These are phyloP conservation scores for Metschnikowia reukaufii DNA, from an alignment of 805 yeast species.

Conservation along the genomic window DNA sequence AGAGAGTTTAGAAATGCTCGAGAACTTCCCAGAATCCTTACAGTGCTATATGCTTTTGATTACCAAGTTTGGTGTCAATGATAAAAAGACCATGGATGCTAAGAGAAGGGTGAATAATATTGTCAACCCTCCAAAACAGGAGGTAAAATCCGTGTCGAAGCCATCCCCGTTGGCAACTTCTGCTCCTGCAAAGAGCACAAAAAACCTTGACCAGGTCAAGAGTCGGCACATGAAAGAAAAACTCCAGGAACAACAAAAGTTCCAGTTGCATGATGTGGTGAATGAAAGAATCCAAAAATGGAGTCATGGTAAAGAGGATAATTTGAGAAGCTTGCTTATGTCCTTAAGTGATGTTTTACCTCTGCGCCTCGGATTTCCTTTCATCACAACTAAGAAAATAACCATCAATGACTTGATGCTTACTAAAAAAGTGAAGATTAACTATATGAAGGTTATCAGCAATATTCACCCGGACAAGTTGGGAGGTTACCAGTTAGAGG, in stretches of 20 bases:
- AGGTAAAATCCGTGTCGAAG: slow-evolving; percentile 12
- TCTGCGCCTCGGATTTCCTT: slow-evolving; percentile 28
- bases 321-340: slow-evolving; percentile 73
- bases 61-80: slow-evolving; percentile 60
- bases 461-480: slow-evolving; percentile 85
- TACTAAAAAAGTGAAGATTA: slow-evolving; percentile 84
- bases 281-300: slow-evolving; percentile 55
- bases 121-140: slow-evolving; percentile 51
- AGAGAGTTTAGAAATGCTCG: slow-evolving; percentile 80
- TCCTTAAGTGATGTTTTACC: slow-evolving; percentile 67
- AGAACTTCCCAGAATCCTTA: slow-evolving; percentile 64
- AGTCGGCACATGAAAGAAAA: slow-evolving; percentile 27
- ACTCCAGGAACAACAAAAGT: slow-evolving; percentile 33
- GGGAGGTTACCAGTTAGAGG: slow-evolving; percentile 58
- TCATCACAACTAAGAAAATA: slow-evolving; percentile 39
- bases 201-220: slow-evolving; percentile 35
- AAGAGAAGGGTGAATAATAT: slow-evolving; percentile 73
- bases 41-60: slow-evolving; percentile 60
- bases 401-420: slow-evolving; percentile 74
- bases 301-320: slow-evolving; percentile 76
- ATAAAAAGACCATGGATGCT: slow-evolving; percentile 70
- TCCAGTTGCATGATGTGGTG: slow-evolving; percentile 62
- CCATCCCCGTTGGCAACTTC: slow-evolving; percentile 4
- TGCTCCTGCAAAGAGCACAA: neutral
- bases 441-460: slow-evolving; percentile 79